Evolutionary conservation across 495 filamentous ascomycete genomes (phyloP).

Genomic region (Antarctomyces pellizariae): DNA sequence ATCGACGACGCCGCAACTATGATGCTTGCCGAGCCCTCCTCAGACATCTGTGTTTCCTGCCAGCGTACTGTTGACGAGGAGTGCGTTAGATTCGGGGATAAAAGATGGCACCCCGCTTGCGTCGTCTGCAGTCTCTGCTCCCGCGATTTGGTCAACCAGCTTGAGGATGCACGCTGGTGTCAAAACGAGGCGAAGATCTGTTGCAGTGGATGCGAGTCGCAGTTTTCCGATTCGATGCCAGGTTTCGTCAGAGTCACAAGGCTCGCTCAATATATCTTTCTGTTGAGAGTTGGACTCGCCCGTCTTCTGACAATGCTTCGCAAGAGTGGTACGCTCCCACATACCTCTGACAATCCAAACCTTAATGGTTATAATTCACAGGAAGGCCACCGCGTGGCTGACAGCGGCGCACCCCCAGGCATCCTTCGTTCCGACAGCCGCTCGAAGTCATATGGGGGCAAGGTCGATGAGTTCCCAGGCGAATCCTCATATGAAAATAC

Average conservation of each 20-base stretch:
- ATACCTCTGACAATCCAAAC: conserved; percentile 55
- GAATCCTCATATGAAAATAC: conserved; percentile 82
- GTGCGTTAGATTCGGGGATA: conserved; percentile 46
- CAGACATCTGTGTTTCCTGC: conserved; percentile 62
- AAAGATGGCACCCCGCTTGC: conserved; percentile 66
- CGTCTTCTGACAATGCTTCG: conserved; percentile 71
- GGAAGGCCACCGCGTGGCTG: conserved; percentile 31
- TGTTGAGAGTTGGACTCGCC: conserved; percentile 78
- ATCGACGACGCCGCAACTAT: conserved; percentile 52
- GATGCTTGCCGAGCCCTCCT: conserved; percentile 48
- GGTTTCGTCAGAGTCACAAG: conserved; percentile 48
- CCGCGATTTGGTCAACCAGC: conserved; percentile 37
- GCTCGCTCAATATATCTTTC: conserved; percentile 80
- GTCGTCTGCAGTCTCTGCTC: conserved; percentile 54
- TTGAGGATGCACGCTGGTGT: conserved; percentile 42
- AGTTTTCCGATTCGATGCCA: conserved; percentile 22
- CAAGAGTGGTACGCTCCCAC: conserved; percentile 53
- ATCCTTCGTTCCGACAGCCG: conserved; percentile 39
- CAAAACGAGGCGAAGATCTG: conserved; percentile 37
- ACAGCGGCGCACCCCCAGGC: conserved; percentile 19
- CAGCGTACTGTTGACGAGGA: conserved; percentile 83
- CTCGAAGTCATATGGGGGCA: conserved; percentile 50
- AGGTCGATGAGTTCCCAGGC: conserved; percentile 28
- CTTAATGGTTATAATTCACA: conserved; percentile 39
- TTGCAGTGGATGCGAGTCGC: conserved; percentile 42